A percentile compares a stretch with the other conserved stretches of the same genome.
Conservation (phyloP, 768 basidiomycete species). For the Amanita rubescens region DNA sequence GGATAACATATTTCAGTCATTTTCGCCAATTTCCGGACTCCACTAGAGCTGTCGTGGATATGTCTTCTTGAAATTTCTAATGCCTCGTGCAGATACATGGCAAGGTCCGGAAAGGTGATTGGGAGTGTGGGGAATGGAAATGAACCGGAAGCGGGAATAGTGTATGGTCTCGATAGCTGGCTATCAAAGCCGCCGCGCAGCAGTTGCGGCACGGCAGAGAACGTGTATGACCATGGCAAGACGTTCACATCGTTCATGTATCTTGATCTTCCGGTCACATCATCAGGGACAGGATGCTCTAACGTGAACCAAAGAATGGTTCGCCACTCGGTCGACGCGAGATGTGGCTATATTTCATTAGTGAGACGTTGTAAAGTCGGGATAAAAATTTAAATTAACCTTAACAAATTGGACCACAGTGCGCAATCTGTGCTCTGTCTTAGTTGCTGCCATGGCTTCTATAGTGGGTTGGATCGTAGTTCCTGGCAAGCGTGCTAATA, state of each 20-base stretch:
- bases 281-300: conserved; percentile 54
- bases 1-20: conserved; percentile 65
- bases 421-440: conserved; percentile 52
- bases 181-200: conserved; percentile 61
- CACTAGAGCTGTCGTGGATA: conserved; percentile 50
- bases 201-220: conserved; percentile 51
- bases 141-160: conserved; percentile 51
- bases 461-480: conserved; percentile 66
- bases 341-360: conserved; percentile 44
- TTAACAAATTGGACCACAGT: conserved; percentile 76
- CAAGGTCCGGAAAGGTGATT: conserved; percentile 68
- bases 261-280: conserved; percentile 34
- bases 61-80: conserved; percentile 62
- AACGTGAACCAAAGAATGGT: conserved; percentile 73
- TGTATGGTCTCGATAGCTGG: conserved; percentile 59
- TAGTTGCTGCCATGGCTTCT: conserved; percentile 53
- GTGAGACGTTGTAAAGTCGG: background rate
- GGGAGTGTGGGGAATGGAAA: conserved; percentile 67
- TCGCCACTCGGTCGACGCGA: conserved; percentile 56
- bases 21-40: conserved; percentile 61
- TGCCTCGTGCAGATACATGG: conserved; percentile 66
- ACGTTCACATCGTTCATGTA: conserved; percentile 55
- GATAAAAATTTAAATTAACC: conserved; percentile 32
- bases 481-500: conserved; percentile 67
- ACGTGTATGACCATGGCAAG: conserved; percentile 67